Percentiles rank a stretch among this genome's conserved stretches.
Evolutionary conservation across 768 basidiomycete species (phyloP).

Genomic region (Lactarius akahatsu): DNA sequence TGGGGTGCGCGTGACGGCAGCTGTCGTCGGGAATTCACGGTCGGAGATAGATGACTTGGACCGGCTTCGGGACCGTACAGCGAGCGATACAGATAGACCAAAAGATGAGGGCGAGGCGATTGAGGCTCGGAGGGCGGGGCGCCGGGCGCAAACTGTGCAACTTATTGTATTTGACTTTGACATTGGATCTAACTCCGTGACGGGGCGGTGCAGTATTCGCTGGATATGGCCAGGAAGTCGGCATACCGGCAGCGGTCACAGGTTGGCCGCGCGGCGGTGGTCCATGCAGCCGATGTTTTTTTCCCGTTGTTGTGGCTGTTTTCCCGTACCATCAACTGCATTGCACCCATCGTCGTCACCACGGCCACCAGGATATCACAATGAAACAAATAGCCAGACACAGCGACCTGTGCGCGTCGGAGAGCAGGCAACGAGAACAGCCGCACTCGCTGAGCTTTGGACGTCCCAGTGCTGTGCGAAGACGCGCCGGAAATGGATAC

Average conservation of each 20-base stretch:
- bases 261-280: constrained; percentile 13
- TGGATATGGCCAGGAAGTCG: constrained; percentile 24
- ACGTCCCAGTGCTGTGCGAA: constrained; percentile 12
- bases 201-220: constrained; percentile 18
- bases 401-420: not conserved
- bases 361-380: constrained; percentile 1
- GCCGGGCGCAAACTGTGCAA: constrained; percentile 1
- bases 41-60: constrained; percentile 13
- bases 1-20: constrained; percentile 23
- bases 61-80: constrained; percentile 9
- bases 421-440: not conserved
- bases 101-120: not conserved
- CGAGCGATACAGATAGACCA: not conserved
- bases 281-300: constrained; percentile 7
- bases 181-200: constrained; percentile 23
- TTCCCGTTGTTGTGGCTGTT: constrained; percentile 2
- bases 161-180: no score
- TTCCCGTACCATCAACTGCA: not conserved
- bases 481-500: constrained; percentile 19
- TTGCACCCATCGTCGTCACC: constrained; percentile 2
- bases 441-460: constrained; percentile 2
- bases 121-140: not conserved
- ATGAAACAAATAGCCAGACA: constrained; percentile 1
- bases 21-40: constrained; percentile 25
- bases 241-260: constrained; percentile 24